Evolutionary conservation across 2,329 filamentous ascomycete genomes (phyloP).

Genomic region (Zasmidium cellare): DNA sequence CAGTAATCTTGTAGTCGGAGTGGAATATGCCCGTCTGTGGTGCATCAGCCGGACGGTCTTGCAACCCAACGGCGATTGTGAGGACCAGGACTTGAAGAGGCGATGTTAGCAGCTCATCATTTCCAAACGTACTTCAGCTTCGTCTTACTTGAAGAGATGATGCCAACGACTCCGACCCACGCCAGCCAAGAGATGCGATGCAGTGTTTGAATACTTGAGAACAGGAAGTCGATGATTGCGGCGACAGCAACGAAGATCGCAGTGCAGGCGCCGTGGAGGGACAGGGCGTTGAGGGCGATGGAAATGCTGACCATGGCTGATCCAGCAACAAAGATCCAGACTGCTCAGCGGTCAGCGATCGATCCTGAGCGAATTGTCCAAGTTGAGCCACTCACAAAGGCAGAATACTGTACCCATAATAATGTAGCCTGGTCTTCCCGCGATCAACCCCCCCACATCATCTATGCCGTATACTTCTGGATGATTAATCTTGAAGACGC

Average conservation of each 20-base stretch:
- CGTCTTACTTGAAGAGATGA: conserved; percentile 17
- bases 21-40: conserved; percentile 25
- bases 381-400: background rate
- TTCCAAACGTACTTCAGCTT: too few species aligned
- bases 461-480: conserved; percentile 59
- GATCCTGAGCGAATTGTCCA: background rate
- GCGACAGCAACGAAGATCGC: conserved; percentile 42
- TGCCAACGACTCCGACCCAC: conserved; percentile 33
- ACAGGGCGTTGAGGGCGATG: conserved; percentile 26
- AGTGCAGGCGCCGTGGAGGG: conserved; percentile 36
- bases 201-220: conserved; percentile 37
- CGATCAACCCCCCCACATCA: conserved; percentile 56
- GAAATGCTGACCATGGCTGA: conserved; percentile 35
- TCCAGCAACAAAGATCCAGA: conserved; percentile 33
- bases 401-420: conserved; percentile 7
- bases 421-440: conserved; percentile 50
- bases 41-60: conserved; percentile 37
- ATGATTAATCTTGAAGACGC: conserved; percentile 56
- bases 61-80: conserved; percentile 34
- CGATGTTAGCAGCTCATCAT: conserved; percentile 9
- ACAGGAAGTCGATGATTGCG: conserved; percentile 40
- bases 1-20: conserved; percentile 33
- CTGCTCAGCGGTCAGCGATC: conserved; percentile 9
- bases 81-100: conserved; percentile 29
- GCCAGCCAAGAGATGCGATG: conserved; percentile 35